These are phyloP conservation scores for Euphorbia schlechtendalii DNA, from an alignment of 441 rosid species.

Conservation along the genomic window DNA sequence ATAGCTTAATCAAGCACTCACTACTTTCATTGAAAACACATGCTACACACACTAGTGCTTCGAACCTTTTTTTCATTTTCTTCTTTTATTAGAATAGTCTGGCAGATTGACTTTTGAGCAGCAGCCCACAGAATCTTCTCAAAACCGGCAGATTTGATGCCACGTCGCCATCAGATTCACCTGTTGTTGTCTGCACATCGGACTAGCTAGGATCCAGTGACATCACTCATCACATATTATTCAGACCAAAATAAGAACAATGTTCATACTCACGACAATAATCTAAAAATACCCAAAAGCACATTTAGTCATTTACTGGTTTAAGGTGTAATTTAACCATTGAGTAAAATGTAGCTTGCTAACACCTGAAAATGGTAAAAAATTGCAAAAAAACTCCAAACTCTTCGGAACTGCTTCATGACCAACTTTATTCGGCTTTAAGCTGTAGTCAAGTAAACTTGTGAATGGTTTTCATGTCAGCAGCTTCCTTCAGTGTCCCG, in stretches of 20 bases:
- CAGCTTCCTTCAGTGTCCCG: slow-evolving; percentile 56
- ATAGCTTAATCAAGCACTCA: too few species aligned
- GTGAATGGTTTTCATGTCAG: slow-evolving; percentile 76
- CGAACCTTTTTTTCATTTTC: too few species aligned
- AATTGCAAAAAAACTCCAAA: background rate
- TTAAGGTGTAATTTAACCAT: slow-evolving; percentile 2
- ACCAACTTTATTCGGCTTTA: slow-evolving; percentile 12
- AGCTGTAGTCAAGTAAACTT: slow-evolving; percentile 43
- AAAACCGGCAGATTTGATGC: too few species aligned
- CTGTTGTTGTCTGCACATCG: too few species aligned
- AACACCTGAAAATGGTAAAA: background rate
- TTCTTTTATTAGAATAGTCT: too few species aligned
- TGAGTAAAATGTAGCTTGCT: too few species aligned
- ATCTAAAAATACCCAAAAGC: background rate
- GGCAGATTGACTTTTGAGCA: too few species aligned
- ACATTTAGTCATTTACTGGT: background rate
- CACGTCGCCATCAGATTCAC: too few species aligned
- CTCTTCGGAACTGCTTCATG: background rate
- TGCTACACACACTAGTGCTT: too few species aligned
- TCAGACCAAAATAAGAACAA: background rate
- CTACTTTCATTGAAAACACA: too few species aligned
- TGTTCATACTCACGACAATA: background rate
- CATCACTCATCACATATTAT: background rate
- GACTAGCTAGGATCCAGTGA: too few species aligned
- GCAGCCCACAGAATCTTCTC: too few species aligned